Percentiles rank a stretch among this genome's conserved stretches.
Conservation (phyloP, 768 basidiomycete species). For the Suillus ampliporus region DNA sequence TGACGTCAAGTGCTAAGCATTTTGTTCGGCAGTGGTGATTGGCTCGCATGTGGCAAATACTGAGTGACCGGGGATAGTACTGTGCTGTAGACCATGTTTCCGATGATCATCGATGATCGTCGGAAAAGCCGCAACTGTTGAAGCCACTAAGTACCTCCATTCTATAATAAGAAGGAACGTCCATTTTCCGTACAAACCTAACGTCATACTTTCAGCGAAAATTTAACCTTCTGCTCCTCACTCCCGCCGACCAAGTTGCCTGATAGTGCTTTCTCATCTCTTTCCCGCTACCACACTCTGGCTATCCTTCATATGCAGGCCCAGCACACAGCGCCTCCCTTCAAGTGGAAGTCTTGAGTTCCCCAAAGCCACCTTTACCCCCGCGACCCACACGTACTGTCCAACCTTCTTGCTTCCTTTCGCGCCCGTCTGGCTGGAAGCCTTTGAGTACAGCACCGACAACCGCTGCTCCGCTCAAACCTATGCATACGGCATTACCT, state of each 20-base stretch:
- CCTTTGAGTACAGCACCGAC: constrained; percentile 39
- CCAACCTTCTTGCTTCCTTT: constrained; percentile 67
- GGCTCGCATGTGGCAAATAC: no score
- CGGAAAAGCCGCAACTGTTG: no score
- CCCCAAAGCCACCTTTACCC: constrained; percentile 57
- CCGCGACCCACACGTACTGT: constrained; percentile 35
- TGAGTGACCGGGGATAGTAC: no score
- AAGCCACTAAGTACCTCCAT: no score
- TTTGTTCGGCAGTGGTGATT: no score
- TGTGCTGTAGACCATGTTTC: no score
- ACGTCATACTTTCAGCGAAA: constrained; percentile 34
- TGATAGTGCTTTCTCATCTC: constrained; percentile 44
- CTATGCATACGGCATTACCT: constrained; percentile 32
- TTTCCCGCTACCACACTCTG: constrained; percentile 50
- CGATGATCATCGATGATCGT: no score
- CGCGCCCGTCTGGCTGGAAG: constrained; percentile 67
- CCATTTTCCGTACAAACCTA: constrained; percentile 39
- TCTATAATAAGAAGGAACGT: no score
- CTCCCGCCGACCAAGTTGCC: constrained; percentile 45
- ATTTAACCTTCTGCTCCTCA: constrained; percentile 50
- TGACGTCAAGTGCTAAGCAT: no score
- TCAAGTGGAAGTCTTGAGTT: constrained; percentile 39
- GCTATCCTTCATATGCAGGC: constrained; percentile 56
- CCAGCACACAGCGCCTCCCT: constrained; percentile 44
- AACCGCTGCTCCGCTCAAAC: constrained; percentile 36